A percentile compares a stretch with the other conserved stretches of the same genome.
phyloP scores from a whole-genome alignment of 306 rosid genomes.

The Pachyrhizus erosus region DNA sequence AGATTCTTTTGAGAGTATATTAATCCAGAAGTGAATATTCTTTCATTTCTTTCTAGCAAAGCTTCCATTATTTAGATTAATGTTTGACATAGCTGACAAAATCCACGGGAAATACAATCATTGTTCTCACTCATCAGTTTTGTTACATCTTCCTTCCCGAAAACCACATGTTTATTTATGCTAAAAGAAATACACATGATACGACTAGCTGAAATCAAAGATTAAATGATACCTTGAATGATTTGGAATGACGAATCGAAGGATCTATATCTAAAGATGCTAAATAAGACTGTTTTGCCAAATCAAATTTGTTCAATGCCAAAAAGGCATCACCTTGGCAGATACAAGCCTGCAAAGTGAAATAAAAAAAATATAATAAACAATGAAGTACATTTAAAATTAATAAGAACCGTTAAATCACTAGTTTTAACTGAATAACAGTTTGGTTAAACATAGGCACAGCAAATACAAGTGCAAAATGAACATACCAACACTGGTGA shows the following conservation, averaged over 20 bases:
- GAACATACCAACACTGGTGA: neutral
- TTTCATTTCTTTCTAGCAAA: neutral
- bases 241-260: conserved; percentile 73
- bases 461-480: conserved; percentile 19
- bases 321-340: conserved; percentile 82
- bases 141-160: conserved; percentile 31
- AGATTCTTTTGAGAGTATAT: conserved; percentile 22
- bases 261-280: conserved; percentile 70
- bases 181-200: conserved; percentile 31
- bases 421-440: neutral
- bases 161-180: conserved; percentile 16
- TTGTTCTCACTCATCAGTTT: conserved; percentile 8
- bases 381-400: neutral
- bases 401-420: conserved; percentile 5
- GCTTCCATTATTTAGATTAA: conserved; percentile 5
- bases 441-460: conserved; percentile 23
- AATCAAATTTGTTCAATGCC: conserved; percentile 64
- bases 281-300: conserved; percentile 74
- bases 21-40: conserved; percentile 12
- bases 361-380: conserved; percentile 7
- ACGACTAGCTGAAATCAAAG: conserved; percentile 22
- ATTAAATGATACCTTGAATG: conserved; percentile 72
- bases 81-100: conserved; percentile 1
- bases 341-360: conserved; percentile 73
- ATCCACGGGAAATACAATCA: conserved; percentile 23